A percentile compares a stretch with the other conserved stretches of the same genome.
phyloP scores from a whole-genome alignment of 495 filamentous ascomycete species.

The Penicillium mononematosum region DNA sequence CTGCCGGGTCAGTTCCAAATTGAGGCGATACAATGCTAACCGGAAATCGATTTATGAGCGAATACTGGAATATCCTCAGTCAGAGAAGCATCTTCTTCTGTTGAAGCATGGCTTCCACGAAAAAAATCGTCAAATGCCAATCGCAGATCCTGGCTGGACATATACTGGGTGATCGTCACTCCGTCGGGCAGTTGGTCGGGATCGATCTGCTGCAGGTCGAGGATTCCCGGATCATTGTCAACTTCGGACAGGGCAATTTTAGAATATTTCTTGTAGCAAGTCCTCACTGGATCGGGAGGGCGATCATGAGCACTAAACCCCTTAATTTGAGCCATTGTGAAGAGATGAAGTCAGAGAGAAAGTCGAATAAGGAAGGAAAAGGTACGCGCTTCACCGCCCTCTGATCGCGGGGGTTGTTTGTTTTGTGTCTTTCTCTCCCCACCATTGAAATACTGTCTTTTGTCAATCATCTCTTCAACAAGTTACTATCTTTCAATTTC shows the following conservation, averaged over 20 bases:
- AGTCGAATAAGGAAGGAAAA: slow-evolving; percentile 11
- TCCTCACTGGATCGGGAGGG: slow-evolving; percentile 63
- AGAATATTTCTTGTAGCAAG: slow-evolving; percentile 65
- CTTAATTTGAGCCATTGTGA: slow-evolving; percentile 40
- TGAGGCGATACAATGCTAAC: slow-evolving; percentile 34
- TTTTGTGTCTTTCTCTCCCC: slow-evolving; percentile 35
- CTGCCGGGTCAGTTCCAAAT: slow-evolving; percentile 31
- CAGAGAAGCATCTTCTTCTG: slow-evolving; percentile 24
- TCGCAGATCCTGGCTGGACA: slow-evolving; percentile 34
- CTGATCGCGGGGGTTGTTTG: slow-evolving; percentile 35
- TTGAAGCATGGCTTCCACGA: slow-evolving; percentile 15
- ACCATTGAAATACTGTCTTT: slow-evolving; percentile 19
- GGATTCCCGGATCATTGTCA: slow-evolving; percentile 44
- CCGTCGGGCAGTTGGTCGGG: slow-evolving; percentile 29
- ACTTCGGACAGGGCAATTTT: slow-evolving; percentile 44
- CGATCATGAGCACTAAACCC: slow-evolving; percentile 67
- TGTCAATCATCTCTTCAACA: slow-evolving; percentile 33
- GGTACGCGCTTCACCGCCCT: slow-evolving; percentile 38
- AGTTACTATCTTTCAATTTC: slow-evolving; percentile 2
- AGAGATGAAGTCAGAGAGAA: neutral
- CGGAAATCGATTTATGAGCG: slow-evolving; percentile 42
- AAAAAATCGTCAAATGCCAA: slow-evolving; percentile 38
- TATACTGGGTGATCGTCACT: slow-evolving; percentile 31
- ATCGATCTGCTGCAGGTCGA: slow-evolving; percentile 48
- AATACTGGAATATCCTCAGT: slow-evolving; percentile 47